Percentiles rank a stretch among this genome's conserved stretches.
phyloP scores from a whole-genome alignment of 306 rosid genomes.

The Rosa multiflora region DNA sequence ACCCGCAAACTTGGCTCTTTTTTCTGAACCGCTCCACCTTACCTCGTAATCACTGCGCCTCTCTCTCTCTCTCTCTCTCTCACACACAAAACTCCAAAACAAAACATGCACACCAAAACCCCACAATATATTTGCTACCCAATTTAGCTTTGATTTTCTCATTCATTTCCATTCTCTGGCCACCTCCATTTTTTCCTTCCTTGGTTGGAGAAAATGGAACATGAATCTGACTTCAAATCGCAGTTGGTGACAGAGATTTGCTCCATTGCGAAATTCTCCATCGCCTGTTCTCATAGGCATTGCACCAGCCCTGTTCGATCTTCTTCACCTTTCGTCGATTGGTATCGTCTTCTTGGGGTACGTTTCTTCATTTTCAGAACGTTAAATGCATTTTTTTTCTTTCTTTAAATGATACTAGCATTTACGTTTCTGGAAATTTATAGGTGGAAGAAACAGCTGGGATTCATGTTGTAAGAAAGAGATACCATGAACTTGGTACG shows the following conservation, averaged over 20 bases:
- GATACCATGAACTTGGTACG: conserved; percentile 85
- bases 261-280: conserved; percentile 53
- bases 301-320: conserved; percentile 34
- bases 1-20: conserved; percentile 54
- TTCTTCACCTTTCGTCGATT: conserved; percentile 53
- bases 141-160: conserved; percentile 25
- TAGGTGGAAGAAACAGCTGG: conserved; percentile 80
- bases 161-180: conserved; percentile 16
- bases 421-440: conserved; percentile 16
- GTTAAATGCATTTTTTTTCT: not conserved
- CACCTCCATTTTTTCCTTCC: not conserved
- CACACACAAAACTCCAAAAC: conserved; percentile 4
- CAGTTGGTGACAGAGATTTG: conserved; percentile 68
- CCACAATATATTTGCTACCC: conserved; percentile 27
- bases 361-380: conserved; percentile 21
- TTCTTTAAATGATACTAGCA: not conserved
- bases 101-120: conserved; percentile 21
- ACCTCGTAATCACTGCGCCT: conserved; percentile 23
- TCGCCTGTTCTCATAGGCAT: conserved; percentile 53
- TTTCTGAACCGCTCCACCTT: conserved; percentile 68
- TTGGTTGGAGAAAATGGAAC: conserved; percentile 42
- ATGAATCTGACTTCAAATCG: conserved; percentile 62
- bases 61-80: conserved; percentile 19
- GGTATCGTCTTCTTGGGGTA: conserved; percentile 90
- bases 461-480: conserved; percentile 53